phyloP scores from a whole-genome alignment of 495 filamentous ascomycete genomes.

The Aspergillus biplanus region DNA sequence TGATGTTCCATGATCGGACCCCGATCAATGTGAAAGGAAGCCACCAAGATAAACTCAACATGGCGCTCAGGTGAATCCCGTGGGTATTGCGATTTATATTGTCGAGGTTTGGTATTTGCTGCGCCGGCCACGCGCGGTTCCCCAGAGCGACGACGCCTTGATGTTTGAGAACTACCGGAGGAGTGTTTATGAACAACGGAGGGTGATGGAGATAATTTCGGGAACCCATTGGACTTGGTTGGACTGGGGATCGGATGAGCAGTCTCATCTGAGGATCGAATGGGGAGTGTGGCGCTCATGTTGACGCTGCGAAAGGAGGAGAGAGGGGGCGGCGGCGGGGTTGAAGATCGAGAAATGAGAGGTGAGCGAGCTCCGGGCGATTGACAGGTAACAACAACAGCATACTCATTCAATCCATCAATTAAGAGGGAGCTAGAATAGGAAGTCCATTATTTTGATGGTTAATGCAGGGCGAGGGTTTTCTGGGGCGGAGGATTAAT shows the following conservation, averaged over 20 bases:
- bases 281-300: slow-evolving; percentile 51
- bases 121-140: slow-evolving; percentile 37
- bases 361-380: slow-evolving; percentile 15
- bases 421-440: neutral
- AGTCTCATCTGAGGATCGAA: slow-evolving; percentile 48
- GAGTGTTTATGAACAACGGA: slow-evolving; percentile 57
- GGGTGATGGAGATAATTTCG: slow-evolving; percentile 57
- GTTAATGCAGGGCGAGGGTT: neutral
- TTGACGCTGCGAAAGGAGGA: slow-evolving; percentile 20
- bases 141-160: slow-evolving; percentile 49
- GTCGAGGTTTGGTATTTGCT: slow-evolving; percentile 41
- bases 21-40: slow-evolving; percentile 94
- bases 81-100: slow-evolving; percentile 84
- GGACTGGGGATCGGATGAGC: slow-evolving; percentile 46
- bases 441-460: slow-evolving; percentile 2
- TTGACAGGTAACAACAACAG: slow-evolving; percentile 12
- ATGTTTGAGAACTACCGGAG: slow-evolving; percentile 50
- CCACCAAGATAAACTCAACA: slow-evolving; percentile 99
- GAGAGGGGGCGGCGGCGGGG: slow-evolving; percentile 11
- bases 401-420: slow-evolving; percentile 19
- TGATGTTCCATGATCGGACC: slow-evolving; percentile 99
- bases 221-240: slow-evolving; percentile 56
- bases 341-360: slow-evolving; percentile 11
- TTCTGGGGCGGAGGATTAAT: slow-evolving; percentile 7
- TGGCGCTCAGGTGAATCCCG: slow-evolving; percentile 79